Base-by-base conservation (phyloP, 768 basidiomycete species). In the Auriscalpium orientale region DNA sequence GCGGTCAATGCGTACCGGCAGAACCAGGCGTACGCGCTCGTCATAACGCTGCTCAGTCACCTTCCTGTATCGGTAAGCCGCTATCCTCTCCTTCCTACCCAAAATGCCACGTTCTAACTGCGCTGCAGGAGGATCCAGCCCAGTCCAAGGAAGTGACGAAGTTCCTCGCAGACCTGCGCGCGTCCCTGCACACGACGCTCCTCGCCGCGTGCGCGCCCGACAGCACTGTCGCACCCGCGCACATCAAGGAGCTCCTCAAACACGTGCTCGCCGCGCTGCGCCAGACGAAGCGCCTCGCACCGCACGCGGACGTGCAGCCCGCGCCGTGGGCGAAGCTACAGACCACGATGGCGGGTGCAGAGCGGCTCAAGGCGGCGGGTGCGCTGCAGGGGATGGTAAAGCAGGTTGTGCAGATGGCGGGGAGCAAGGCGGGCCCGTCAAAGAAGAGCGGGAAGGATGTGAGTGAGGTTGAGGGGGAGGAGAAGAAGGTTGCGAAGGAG, bases 221-320 rank as follows among this genome's bases (percentile, higher is more conserved):
- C 28, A 70, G 65, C 43, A 63, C 72, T 10, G 67, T 85, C 45
- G 83, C 80, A 15, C 75, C 85, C 1, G 67, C 80, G 1, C 88
- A 91, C 59, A 65, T 87, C 64, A 95, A 91, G 70, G 87, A 89
- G n/a, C 67, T 92, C 18, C 68, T 92, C 55, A 94, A 90, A 69
- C 70, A 89, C 51, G 84, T 75, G 0, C 71, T 90, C 28, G 65
- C 77, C 18, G 80, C 81, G 49, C 73, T 84, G n/a, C 83, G 90
- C 53, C 82, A 84, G 57, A 81, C 84, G 56, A 83, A 81, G 54
- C 77, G 78, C 8, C 65, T 77, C 49, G 67, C 69, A 6, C 63
- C 64, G 5, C 52, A 65, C 34, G 56, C 69, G 0, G 68, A 68
- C 15, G 64, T 92, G 92, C 74, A 83, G 51, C 73, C 81, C 1